Base-by-base conservation (phyloP, 2,329 filamentous ascomycete species). In the Phaeosphaeriaceae sp. region DNA sequence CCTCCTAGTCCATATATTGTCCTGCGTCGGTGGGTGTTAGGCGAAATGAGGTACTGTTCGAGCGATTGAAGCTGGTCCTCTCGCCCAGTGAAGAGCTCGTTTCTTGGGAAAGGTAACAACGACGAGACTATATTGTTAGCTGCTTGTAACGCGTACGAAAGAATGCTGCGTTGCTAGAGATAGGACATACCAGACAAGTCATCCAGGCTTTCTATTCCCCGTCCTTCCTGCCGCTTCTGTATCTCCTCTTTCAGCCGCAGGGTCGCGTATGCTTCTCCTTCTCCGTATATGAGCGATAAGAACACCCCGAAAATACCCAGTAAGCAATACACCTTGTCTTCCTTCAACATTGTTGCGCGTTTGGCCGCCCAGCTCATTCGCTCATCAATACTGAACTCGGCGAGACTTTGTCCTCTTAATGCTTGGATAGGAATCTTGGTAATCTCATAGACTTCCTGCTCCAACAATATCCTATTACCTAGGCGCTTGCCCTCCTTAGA, bases 291-390 rank as follows among this genome's bases (percentile, higher is more conserved):
- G 30, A 32, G 38, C 26, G 38, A 41, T 26, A 63, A 38, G 28
- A 51, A 53, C n/a, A 65, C 59, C 29, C 50, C 60, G 35, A 66
- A 66, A 12, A 66, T 51, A 0, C 64, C 63, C 13, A 61, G 52
- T 28, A 67, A 48, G 37, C 55, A 66, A 23, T 65, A 66, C 9
- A 53, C 58, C 30, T 39, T 54, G 34, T 67, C 64, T 38, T 67
- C 63, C 23, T 58, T 48, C n/a, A 42, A 3, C 28, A 51, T 62
- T 7, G 64, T 67, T 29, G 43, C 47, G 26, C 67, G 59, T 16
- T 30, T 37, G 12, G 54, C 55, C 13, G 55, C 56, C 67, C 66
- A 70, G 26, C 50, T 57, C 44, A 66, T 54, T 46, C 60, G 52
- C 26, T 64, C 51, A 11, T 61, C 48, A 33, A 65, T 43, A 36